A percentile compares a stretch with the other conserved stretches of the same genome.
phyloP scores from a whole-genome alignment of 2,329 filamentous ascomycete species.

The Ceratocystiopsis sp. region DNA sequence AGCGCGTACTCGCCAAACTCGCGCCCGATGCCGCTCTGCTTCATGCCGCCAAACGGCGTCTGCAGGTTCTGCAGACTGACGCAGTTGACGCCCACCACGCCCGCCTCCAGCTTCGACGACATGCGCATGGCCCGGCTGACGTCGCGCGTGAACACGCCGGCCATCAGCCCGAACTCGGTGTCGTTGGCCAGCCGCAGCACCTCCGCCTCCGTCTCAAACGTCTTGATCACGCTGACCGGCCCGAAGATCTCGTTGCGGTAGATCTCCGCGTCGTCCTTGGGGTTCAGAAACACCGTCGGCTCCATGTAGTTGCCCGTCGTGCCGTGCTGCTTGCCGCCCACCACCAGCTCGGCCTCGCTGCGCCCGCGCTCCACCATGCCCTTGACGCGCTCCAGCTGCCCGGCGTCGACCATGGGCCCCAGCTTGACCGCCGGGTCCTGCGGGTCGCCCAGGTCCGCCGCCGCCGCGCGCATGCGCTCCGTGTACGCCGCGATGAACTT shows the following conservation, averaged over 20 bases:
- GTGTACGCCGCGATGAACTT: constrained; percentile 23
- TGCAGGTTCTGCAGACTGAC: constrained; percentile 14
- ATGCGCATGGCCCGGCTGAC: constrained; percentile 18
- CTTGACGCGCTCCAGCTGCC: constrained; percentile 44
- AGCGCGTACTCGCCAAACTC: constrained; percentile 18
- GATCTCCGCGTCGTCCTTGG: constrained; percentile 20
- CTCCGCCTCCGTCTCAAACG: constrained; percentile 34
- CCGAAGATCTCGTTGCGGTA: constrained; percentile 34
- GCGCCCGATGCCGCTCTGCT: constrained; percentile 18
- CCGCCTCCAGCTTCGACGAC: constrained; percentile 30
- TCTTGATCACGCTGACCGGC: constrained; percentile 30
- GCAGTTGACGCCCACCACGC: constrained; percentile 35
- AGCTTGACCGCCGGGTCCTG: constrained; percentile 14
- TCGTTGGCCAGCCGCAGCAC: constrained; percentile 31
- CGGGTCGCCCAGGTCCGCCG: constrained; percentile 28
- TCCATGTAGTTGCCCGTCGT: constrained; percentile 13
- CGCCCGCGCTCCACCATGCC: constrained; percentile 18
- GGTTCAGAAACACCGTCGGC: constrained; percentile 21
- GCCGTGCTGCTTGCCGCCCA: constrained; percentile 26
- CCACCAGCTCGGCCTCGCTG: constrained; percentile 16
- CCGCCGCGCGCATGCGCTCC: constrained; percentile 21
- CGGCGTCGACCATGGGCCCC: constrained; percentile 31
- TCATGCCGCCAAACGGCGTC: constrained; percentile 22
- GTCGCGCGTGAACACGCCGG: constrained; percentile 32
- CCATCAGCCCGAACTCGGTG: constrained; percentile 32